phyloP scores from a whole-genome alignment of 2,329 filamentous ascomycete genomes.

The Aspergillus hiratsukae region DNA sequence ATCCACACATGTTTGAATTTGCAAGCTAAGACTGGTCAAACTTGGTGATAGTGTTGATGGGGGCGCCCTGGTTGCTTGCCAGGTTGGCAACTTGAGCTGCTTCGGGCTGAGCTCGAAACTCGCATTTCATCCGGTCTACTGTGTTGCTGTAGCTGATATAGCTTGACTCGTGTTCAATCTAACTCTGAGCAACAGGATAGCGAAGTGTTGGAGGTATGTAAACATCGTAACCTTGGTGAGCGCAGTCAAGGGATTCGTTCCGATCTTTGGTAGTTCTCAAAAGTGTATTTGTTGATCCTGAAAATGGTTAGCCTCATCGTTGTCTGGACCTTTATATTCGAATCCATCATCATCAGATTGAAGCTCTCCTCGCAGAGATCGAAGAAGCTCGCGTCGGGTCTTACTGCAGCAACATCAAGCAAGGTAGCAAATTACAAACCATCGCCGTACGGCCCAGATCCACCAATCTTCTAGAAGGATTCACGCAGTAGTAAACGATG shows the following conservation, averaged over 20 bases:
- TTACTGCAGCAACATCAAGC: not conserved
- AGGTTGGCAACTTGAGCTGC: constrained; percentile 4
- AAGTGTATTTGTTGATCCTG: not conserved
- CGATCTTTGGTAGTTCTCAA: not conserved
- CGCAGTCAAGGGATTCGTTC: not conserved
- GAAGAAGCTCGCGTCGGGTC: constrained; percentile 1
- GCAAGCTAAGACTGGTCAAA: constrained; percentile 16
- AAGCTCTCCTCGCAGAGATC: not conserved
- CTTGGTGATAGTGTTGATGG: constrained; percentile 11
- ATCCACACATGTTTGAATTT: not conserved
- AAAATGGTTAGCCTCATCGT: not conserved
- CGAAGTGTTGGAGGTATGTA: not conserved
- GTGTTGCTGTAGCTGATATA: constrained; percentile 1
- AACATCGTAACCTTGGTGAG: not conserved
- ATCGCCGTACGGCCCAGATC: not conserved
- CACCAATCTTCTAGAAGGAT: not conserved
- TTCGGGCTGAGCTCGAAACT: constrained; percentile 10
- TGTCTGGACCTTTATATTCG: constrained; percentile 1
- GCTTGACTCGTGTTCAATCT: constrained; percentile 2
- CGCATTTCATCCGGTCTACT: constrained; percentile 11
- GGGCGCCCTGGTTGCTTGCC: constrained; percentile 1
- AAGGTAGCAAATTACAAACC: not conserved
- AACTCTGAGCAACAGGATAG: not conserved
- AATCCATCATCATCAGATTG: not conserved
- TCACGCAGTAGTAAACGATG: not conserved